Evolutionary conservation across 2,329 filamentous ascomycete species (phyloP), one percentile per base, ranked within the genome.

Genomic region (Fusarium sp.): DNA sequence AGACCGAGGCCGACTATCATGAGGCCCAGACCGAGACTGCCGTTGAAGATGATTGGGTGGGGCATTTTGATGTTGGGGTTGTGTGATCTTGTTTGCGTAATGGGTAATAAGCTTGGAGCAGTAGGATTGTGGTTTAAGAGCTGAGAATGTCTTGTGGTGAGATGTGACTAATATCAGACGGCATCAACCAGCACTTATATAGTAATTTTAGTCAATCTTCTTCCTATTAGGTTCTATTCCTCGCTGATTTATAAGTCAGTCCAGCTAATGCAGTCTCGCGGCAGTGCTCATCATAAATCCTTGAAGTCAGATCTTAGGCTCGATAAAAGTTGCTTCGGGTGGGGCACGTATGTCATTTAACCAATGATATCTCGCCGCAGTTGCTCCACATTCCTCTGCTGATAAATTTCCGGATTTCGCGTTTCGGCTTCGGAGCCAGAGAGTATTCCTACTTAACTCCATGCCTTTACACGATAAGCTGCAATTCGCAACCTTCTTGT

Each of bases 1-100:
- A 66, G 36, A 18, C 68, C 68, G 15, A 70, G 66, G 4, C 45
- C 24, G 15, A 69, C 22, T 7, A 70, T 11, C 42, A 66, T 49
- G 20, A 70, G 41, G 7, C 51, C 51, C 8, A 69, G 8, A 1
- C 57, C 64, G 10, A 69, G 66, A 22, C 57, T 41, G 17, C 49
- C 28, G 18, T 69, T 69, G 44, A 69, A 69, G 18, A 63, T 49
- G 28, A 69, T 57, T 33, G 68, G 68, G 4, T 70, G 68, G 0
- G 59, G 1, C 67, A 70, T 70, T n/a, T 7, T 6, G 14, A 15
- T 51, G 1, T 5, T 38, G 2, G 1, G 2, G 6, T 33, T n/a
- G 10, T 20, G 5, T 5, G 18, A 7, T 20, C 17, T 47, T n/a
- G 24, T 26, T 6, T 35, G 5, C 11, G 28, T 24, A 8, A 7